These are phyloP conservation scores for Eimeria praecox DNA, from an alignment of 169 alveolate genomes.

Conservation along the genomic window DNA sequence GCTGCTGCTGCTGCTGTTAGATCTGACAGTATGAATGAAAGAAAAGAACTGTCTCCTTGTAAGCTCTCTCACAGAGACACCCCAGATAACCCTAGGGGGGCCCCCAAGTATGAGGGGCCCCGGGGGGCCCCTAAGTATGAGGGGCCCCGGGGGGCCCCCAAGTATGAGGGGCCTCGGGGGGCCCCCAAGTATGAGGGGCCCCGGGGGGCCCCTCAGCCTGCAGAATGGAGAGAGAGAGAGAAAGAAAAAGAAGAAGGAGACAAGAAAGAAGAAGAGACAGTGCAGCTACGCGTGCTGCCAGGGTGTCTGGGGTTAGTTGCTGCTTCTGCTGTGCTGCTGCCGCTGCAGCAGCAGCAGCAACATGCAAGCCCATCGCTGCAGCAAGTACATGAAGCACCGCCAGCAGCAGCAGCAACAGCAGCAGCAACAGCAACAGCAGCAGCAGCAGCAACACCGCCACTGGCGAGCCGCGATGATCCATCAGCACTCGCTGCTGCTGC, in stretches of 20 bases:
- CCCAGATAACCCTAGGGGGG: too few species aligned
- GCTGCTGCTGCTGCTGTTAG: too few species aligned
- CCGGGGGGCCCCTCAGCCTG: background rate
- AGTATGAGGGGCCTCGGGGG: too few species aligned
- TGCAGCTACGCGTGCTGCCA: background rate
- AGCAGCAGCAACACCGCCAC: background rate
- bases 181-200: background rate
- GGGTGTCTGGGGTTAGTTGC: background rate
- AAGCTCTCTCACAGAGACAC: too few species aligned
- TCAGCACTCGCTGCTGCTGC: background rate
- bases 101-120: too few species aligned
- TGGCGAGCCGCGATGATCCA: background rate
- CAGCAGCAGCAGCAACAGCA: background rate
- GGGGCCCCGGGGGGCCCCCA: too few species aligned
- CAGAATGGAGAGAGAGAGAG: background rate
- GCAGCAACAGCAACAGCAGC: background rate
- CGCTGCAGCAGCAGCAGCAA: constrained; percentile 23
- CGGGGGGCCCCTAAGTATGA: too few species aligned
- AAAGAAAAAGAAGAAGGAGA: background rate
- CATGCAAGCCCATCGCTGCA: background rate
- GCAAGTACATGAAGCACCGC: background rate
- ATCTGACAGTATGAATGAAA: too few species aligned
- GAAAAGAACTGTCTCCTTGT: too few species aligned
- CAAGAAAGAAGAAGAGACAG: background rate
- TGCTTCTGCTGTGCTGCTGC: constrained; percentile 17